Base-by-base conservation (phyloP, 495 filamentous ascomycete genomes). In the Talaromyces nanjingensis region DNA sequence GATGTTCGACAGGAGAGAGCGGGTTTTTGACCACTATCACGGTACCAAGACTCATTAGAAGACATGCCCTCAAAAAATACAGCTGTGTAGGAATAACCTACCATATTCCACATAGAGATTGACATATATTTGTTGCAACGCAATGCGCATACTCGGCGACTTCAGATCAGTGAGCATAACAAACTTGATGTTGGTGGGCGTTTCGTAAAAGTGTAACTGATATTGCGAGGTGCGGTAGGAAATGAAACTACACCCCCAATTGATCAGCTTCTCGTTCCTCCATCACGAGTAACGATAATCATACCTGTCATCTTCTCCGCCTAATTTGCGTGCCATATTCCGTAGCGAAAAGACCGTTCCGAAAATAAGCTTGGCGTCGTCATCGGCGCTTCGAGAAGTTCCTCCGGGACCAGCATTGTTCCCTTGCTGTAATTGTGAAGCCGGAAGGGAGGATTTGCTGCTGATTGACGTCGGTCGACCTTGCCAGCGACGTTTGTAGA, bases 131-230 rank as follows among this genome's bases (percentile, higher is more conserved):
- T 98, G 94, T 74, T 98, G 92, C 71, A 98, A 81, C 8, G 93
- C 93, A 64, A 92, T 89, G 34, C 92, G 87, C 83, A 98, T 91
- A 75, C 91, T 96, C 64, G 88, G 87, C 64, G 89, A 90, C 73
- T 89, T 90, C 49, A 88, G 86, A 76, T 98, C 94, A 42, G 93
- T 98, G 67, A 98, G 79, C 90, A 98, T 92, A 68, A 98, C 92
- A 65, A 98, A 93, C 70, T 96, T 96, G 71, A 94, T 87, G 71
- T 88, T 93, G 60, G 92, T 96, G 0, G 91, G 91, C 14, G 94
- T 97, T 81, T 98, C 94, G 83, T 97, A 98, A 79, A 96, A 98
- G 79, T 98, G 94, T 62, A 98, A 86, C 77, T 97, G 97, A 79
- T 98, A 98, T 73, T 96, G 91, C 67, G 83, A 88, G 60, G 94